Conservation (phyloP, 2,329 filamentous ascomycete genomes). For the Xylaria sp. region DNA sequence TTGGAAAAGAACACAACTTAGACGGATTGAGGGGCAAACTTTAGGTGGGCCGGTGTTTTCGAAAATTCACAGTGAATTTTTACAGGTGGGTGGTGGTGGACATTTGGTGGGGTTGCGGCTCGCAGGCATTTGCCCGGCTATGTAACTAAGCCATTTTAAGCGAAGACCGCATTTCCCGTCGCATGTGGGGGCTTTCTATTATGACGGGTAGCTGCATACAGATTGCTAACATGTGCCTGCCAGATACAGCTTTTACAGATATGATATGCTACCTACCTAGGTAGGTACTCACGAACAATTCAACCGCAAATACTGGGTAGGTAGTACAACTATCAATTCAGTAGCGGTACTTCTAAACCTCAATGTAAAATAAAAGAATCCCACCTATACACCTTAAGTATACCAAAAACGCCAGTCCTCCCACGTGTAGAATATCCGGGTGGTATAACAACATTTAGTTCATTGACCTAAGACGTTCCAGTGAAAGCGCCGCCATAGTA, state of each 20-base stretch:
- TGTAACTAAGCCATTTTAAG: too few relatives aligned
- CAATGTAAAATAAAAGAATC: not conserved
- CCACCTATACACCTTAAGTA: not conserved
- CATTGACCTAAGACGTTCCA: not conserved
- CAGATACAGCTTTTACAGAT: too few relatives aligned
- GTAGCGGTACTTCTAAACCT: not conserved
- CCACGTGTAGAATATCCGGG: not conserved
- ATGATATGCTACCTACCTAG: too few relatives aligned
- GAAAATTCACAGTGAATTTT: constrained; percentile 50
- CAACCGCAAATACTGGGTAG: not conserved
- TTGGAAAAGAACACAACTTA: constrained; percentile 29
- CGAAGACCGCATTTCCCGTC: too few relatives aligned
- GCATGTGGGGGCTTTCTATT: not conserved
- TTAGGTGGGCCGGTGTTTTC: constrained; percentile 43
- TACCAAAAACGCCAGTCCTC: constrained; percentile 2
- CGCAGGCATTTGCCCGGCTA: constrained; percentile 20
- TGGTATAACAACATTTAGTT: not conserved
- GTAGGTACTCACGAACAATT: not conserved
- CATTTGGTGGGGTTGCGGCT: constrained; percentile 43
- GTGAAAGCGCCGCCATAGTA: not conserved
- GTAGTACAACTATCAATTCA: not conserved
- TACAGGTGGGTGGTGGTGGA: constrained; percentile 44
- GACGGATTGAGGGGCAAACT: constrained; percentile 46
- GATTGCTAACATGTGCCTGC: not conserved
- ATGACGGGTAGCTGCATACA: not conserved